Percentiles rank a stretch among this genome's conserved stretches.
Evolutionary conservation across 192 early-diverging fungal genomes (phyloP).

Genomic region (Coemansia biformis): DNA sequence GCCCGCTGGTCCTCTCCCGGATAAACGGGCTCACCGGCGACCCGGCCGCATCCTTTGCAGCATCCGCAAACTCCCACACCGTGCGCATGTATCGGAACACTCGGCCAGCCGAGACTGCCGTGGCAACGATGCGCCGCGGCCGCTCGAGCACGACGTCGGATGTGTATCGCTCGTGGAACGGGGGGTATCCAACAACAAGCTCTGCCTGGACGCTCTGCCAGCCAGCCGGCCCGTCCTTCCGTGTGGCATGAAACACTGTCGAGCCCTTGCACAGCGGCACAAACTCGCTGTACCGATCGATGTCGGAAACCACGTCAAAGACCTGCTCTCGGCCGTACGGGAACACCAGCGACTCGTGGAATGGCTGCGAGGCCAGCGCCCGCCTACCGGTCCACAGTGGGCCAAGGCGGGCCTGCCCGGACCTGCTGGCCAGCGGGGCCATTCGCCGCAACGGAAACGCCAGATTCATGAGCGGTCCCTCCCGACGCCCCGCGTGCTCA

Average conservation of each 20-base stretch:
- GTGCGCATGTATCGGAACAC: conserved; percentile 40
- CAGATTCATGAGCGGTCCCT: too few relatives aligned
- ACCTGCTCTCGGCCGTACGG: conserved; percentile 62
- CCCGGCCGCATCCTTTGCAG: background rate
- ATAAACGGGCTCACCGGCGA: conserved; percentile 8
- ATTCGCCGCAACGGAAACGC: too few relatives aligned
- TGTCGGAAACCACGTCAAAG: conserved; percentile 75
- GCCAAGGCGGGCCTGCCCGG: too few relatives aligned
- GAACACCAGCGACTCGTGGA: conserved; percentile 55
- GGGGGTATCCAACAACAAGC: conserved; percentile 74
- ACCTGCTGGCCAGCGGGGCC: too few relatives aligned
- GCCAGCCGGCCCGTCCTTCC: conserved; percentile 9
- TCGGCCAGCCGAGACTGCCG: conserved; percentile 23
- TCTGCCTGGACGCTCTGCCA: conserved; percentile 57
- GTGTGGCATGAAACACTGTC: conserved; percentile 37
- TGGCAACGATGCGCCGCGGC: conserved; percentile 58
- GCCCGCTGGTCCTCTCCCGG: too few relatives aligned
- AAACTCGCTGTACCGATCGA: conserved; percentile 74
- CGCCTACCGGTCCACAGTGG: too few relatives aligned
- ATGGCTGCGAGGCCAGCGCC: conserved; percentile 1
- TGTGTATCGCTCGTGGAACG: conserved; percentile 71
- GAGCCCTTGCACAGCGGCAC: conserved; percentile 78
- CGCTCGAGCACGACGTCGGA: conserved; percentile 67
- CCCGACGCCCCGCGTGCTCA: too few relatives aligned
- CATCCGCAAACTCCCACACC: conserved; percentile 30